Conservation (phyloP, 148 eudicot genomes). For the Chenopodium suecicum region DNA sequence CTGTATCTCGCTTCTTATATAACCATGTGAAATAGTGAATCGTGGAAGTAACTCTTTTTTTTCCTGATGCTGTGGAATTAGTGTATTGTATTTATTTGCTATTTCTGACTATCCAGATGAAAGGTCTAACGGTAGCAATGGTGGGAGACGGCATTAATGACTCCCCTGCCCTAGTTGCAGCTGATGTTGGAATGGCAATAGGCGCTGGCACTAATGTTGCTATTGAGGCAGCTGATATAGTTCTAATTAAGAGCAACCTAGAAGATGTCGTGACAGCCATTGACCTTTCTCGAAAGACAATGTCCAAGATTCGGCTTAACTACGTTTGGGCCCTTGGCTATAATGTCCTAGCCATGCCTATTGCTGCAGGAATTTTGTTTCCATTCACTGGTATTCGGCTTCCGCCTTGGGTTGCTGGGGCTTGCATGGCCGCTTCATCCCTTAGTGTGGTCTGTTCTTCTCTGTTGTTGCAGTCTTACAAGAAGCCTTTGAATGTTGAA, state of each 20-base stretch:
- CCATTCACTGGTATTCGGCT: conserved; percentile 84
- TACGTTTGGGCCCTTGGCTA: conserved; percentile 98
- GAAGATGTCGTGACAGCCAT: conserved; percentile 94
- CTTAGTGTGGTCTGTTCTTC: conserved; percentile 95
- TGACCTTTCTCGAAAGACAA: conserved; percentile 82
- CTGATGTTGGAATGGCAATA: conserved; percentile 97
- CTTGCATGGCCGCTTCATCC: conserved; percentile 98
- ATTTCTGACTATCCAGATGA: conserved; percentile 48
- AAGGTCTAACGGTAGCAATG: conserved; percentile 81
- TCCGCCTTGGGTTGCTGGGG: conserved; percentile 99
- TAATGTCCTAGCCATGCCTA: conserved; percentile 85
- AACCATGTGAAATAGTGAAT: background rate
- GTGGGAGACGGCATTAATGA: conserved; percentile 99
- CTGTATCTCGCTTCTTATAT: background rate
- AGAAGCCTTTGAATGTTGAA: conserved; percentile 58
- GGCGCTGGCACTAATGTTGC: conserved; percentile 98
- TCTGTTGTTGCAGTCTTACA: conserved; percentile 82
- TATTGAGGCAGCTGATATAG: conserved; percentile 95
- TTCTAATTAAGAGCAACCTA: conserved; percentile 79
- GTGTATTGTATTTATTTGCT: background rate
- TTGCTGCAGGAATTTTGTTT: conserved; percentile 82
- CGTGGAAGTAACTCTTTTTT: background rate
- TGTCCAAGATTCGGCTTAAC: conserved; percentile 72
- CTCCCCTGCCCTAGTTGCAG: conserved; percentile 91
- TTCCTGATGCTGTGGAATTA: background rate